Evolutionary conservation across 2,329 filamentous ascomycete species (phyloP).

Genomic region (Claviceps sorghi): DNA sequence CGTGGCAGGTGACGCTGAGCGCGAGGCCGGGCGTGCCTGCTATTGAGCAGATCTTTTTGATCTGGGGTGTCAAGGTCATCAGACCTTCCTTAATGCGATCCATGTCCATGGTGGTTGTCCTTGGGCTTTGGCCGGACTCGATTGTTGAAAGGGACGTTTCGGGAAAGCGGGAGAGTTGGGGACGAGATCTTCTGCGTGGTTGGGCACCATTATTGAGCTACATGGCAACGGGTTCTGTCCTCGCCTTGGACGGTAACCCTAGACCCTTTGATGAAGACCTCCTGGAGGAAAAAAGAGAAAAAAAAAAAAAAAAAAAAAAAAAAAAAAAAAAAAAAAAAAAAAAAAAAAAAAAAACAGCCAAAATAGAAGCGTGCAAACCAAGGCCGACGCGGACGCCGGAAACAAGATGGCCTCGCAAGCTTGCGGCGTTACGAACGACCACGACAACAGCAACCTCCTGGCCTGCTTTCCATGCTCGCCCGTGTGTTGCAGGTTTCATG

Average conservation of each 20-base stretch:
- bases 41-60: background rate
- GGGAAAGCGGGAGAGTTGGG: no score
- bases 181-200: background rate
- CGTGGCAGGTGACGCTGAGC: background rate
- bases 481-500: background rate
- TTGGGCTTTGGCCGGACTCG: background rate
- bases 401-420: background rate
- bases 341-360: background rate
- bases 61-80: background rate
- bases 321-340: background rate
- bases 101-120: background rate
- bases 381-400: background rate
- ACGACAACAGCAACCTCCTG: background rate
- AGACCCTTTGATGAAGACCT: no score
- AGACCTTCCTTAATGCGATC: background rate
- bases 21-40: background rate
- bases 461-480: background rate
- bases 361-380: background rate
- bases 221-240: background rate
- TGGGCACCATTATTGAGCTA: background rate
- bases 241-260: no score
- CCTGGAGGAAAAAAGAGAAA: background rate
- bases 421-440: background rate
- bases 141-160: no score
- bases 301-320: background rate